Evolutionary conservation across 345 rosid genomes (phyloP), one percentile per base, ranked within the genome.

Genomic region (Lepidium aucheri): DNA sequence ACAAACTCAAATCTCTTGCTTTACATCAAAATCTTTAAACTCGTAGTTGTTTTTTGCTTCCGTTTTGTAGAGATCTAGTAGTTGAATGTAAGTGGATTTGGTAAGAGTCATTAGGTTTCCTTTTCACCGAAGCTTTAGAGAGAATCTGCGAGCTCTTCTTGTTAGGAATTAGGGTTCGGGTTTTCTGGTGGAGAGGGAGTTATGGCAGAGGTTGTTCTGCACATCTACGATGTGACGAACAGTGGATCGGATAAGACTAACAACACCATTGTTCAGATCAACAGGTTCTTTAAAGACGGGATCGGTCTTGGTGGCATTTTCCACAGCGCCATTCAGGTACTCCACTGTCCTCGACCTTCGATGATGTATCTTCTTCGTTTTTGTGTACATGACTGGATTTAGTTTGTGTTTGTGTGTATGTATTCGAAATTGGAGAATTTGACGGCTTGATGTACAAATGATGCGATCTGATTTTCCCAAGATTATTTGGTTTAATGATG

Each of bases 241-340:
- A 83, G 94, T 78, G 96, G 91, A 82, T 91, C 99, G 45, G 99
- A 89, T 69, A 91, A 95, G 84, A 84, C 97, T 11, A 89, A 91
- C 85, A 85, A 53, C 82, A 95, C 96, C 15, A 86, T 91, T 58
- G 63, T 87, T 84, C 86, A 91, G 76, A 89, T 95, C 82, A 95
- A 95, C 55, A 87, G 85, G 76, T 83, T 95, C 87, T 91, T 95
- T 81, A 95, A 95, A 68, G 99, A 94, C 64, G 84, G 85, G 18
- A 86, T 94, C 33, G 95, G 99, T 64, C 68, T 95, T 12, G 99
- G 97, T 10, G 99, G 99, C 12, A 72, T 72, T 0, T 72, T 95
- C 78, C 99, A 91, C 80, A 88, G 95, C 78, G 99, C 99, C 17
- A 85, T 95, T 63, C 93, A 95, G 96, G 99, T 88, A 12, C 63